Evolutionary conservation across 306 rosid genomes (phyloP).

Genomic region (Bauhinia variegata): DNA sequence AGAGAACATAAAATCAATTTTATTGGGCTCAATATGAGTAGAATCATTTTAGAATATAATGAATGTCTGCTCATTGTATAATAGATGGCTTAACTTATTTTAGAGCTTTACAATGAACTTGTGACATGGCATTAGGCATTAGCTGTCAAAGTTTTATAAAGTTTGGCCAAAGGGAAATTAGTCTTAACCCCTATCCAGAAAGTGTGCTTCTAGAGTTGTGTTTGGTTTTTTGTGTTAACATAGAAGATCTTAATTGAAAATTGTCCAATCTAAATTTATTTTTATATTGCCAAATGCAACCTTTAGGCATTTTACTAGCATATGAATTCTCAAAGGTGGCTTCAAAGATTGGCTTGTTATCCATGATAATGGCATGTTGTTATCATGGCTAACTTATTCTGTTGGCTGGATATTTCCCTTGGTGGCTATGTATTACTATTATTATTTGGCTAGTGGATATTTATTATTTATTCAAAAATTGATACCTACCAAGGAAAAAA

Average conservation of each 20-base stretch:
- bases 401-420: constrained; percentile 13
- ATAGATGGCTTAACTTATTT: constrained; percentile 13
- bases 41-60: not conserved
- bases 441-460: not conserved
- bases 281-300: not conserved
- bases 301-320: constrained; percentile 5
- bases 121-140: constrained; percentile 2
- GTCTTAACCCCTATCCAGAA: constrained; percentile 11
- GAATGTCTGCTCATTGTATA: constrained; percentile 16
- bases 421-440: not conserved
- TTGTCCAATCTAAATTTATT: not conserved
- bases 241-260: constrained; percentile 5
- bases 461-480: not conserved
- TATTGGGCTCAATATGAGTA: constrained; percentile 90
- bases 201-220: constrained; percentile 15
- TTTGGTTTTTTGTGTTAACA: constrained; percentile 18
- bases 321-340: constrained; percentile 5
- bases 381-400: not conserved
- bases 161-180: not conserved
- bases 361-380: not conserved
- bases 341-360: not conserved
- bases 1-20: constrained; percentile 88
- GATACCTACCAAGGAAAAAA: too few relatives aligned
- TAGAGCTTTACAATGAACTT: constrained; percentile 22
- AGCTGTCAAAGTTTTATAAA: not conserved